Conservation (phyloP, 2,329 filamentous ascomycete genomes). For the Fonsecaea monophora region DNA sequence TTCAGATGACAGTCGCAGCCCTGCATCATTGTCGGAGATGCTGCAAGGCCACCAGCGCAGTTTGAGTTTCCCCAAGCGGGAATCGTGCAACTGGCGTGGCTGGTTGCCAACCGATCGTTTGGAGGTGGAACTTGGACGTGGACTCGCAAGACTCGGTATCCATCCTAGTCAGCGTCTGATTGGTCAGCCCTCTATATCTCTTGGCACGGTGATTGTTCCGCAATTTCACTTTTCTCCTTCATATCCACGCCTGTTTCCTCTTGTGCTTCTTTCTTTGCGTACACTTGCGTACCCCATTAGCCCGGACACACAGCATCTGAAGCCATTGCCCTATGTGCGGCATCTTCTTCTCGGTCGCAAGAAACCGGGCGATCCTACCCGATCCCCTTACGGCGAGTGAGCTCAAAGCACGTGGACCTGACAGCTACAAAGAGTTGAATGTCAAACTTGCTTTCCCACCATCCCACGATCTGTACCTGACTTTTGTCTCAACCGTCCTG, state of each 20-base stretch:
- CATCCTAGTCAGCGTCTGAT: too few species aligned
- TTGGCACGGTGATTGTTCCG: not conserved
- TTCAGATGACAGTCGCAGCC: constrained; percentile 15
- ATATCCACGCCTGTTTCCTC: not conserved
- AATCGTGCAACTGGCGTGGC: constrained; percentile 7
- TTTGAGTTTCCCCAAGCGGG: constrained; percentile 7
- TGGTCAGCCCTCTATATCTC: not conserved
- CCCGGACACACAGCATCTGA: not conserved
- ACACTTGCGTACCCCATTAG: not conserved
- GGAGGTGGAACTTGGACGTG: not conserved
- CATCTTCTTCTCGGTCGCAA: constrained; percentile 57
- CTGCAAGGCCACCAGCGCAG: constrained; percentile 18
- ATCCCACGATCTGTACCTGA: constrained; percentile 53
- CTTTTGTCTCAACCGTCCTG: constrained; percentile 84
- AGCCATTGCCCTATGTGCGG: constrained; percentile 57
- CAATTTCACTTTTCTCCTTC: constrained; percentile 5
- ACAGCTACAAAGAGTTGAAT: constrained; percentile 47
- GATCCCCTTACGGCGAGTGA: constrained; percentile 45
- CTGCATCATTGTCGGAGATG: constrained; percentile 26
- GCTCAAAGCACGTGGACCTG: constrained; percentile 53
- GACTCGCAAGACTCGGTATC: not conserved
- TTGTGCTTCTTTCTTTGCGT: not conserved
- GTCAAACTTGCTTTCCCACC: constrained; percentile 36
- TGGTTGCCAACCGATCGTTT: not conserved
- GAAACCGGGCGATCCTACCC: constrained; percentile 63